phyloP scores from a whole-genome alignment of 371 early-diverging fungal genomes.

The Rhizopus microsporus region DNA sequence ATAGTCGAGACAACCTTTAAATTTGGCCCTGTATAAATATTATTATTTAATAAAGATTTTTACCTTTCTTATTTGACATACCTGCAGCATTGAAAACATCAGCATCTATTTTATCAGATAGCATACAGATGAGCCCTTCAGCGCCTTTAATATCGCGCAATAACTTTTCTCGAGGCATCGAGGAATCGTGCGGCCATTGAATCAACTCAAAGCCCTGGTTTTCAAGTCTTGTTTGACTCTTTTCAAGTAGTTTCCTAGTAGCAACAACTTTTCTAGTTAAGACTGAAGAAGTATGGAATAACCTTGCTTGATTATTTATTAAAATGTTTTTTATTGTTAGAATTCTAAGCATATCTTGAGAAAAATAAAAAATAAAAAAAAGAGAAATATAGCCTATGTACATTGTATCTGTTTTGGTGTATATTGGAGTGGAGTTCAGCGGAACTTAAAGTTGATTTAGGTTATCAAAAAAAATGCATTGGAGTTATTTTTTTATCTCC shows the following conservation, averaged over 20 bases:
- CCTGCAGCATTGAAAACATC: slow-evolving; percentile 69
- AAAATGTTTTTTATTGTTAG: too few species aligned
- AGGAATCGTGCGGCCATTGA: slow-evolving; percentile 41
- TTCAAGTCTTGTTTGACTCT: slow-evolving; percentile 18
- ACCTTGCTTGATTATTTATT: too few species aligned
- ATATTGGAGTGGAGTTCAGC: too few species aligned
- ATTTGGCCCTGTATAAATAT: slow-evolving; percentile 38
- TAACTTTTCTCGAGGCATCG: slow-evolving; percentile 40
- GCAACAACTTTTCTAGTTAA: slow-evolving; percentile 7
- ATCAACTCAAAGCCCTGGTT: slow-evolving; percentile 31
- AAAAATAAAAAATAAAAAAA: too few species aligned
- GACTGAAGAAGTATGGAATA: slow-evolving; percentile 7
- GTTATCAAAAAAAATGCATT: neutral
- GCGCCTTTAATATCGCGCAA: slow-evolving; percentile 39
- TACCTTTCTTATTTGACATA: slow-evolving; percentile 14
- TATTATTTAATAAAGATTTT: neutral
- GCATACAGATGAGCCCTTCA: slow-evolving; percentile 67
- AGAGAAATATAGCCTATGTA: too few species aligned
- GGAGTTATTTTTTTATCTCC: neutral
- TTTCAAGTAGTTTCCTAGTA: slow-evolving; percentile 3
- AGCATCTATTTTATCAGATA: slow-evolving; percentile 72
- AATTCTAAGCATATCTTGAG: too few species aligned
- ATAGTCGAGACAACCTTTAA: slow-evolving; percentile 71
- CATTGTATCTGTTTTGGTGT: too few species aligned
- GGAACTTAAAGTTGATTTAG: too few species aligned